These are phyloP conservation scores for Eucalyptus curtisii DNA, from an alignment of 345 rosid genomes.

Conservation along the genomic window DNA sequence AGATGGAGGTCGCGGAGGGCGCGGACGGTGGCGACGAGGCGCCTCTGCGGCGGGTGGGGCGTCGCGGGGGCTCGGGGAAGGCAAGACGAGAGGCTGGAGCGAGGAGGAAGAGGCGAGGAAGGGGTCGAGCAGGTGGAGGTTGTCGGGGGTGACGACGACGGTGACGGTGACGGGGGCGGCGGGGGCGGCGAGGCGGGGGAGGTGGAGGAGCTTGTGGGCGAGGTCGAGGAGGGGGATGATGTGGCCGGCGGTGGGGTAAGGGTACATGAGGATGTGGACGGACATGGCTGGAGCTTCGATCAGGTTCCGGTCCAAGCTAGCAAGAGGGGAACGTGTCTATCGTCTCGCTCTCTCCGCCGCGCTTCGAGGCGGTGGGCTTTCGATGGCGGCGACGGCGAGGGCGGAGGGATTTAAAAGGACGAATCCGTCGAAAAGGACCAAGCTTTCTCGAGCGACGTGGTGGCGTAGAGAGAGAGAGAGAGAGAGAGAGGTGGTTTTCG, in stretches of 20 bases:
- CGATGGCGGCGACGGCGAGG: not conserved
- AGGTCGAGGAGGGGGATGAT: conserved; percentile 38
- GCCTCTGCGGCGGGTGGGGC: not conserved
- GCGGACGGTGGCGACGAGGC: conserved; percentile 28
- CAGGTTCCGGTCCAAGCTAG: not conserved
- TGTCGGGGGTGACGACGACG: not conserved
- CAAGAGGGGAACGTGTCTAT: rapidly evolving
- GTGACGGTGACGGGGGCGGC: not conserved
- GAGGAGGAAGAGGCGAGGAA: conserved; percentile 32
- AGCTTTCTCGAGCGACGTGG: not conserved
- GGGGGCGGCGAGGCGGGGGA: not conserved
- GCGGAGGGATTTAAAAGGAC: not conserved
- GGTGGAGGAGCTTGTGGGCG: conserved; percentile 6
- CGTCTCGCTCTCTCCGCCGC: not conserved
- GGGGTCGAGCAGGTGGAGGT: conserved; percentile 16
- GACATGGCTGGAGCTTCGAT: not conserved
- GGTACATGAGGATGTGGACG: conserved; percentile 43
- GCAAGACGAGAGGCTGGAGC: conserved; percentile 40
- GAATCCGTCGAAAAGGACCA: not conserved
- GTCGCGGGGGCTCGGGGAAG: conserved; percentile 32
- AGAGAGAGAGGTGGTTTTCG: not conserved
- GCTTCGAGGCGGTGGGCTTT: not conserved
- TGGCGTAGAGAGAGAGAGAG: not conserved
- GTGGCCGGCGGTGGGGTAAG: conserved; percentile 75
- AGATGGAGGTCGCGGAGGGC: conserved; percentile 34